Conservation (phyloP, 805 yeast species). For the Candida orba region DNA sequence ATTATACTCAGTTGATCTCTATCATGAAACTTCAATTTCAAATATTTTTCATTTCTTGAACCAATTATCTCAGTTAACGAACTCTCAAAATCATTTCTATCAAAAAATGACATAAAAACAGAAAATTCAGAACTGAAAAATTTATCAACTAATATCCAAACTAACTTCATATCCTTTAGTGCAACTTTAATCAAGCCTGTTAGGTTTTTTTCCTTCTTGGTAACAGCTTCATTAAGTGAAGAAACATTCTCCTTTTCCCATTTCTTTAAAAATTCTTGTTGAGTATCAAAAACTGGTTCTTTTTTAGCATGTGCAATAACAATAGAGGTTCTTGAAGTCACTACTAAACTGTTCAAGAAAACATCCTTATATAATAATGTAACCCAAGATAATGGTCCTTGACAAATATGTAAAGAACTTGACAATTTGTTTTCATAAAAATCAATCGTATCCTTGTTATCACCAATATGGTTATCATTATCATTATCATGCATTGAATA, state of each 20-base stretch:
- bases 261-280: conserved; percentile 5
- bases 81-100: conserved; percentile 12
- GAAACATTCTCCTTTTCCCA: conserved; percentile 3
- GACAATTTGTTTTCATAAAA: conserved; percentile 8
- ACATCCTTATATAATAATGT: conserved; percentile 19
- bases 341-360: conserved; percentile 15
- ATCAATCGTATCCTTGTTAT: conserved; percentile 5
- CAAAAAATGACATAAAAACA: conserved; percentile 16
- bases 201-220: not conserved
- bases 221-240: not conserved
- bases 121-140: conserved; percentile 20
- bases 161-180: conserved; percentile 14
- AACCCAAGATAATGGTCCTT: conserved; percentile 22
- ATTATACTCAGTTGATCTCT: conserved; percentile 15
- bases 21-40: conserved; percentile 11
- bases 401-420: conserved; percentile 8
- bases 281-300: not conserved
- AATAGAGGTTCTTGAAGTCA: conserved; percentile 1
- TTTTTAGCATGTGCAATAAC: not conserved
- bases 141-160: conserved; percentile 21
- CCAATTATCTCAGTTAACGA: conserved; percentile 15
- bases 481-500: no score
- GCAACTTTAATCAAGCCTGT: conserved; percentile 1
- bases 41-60: conserved; percentile 1
- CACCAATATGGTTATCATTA: not conserved